Evolutionary conservation across 164 flowering plant genomes (phyloP).

Genomic region (Magnolia changhungtana): DNA sequence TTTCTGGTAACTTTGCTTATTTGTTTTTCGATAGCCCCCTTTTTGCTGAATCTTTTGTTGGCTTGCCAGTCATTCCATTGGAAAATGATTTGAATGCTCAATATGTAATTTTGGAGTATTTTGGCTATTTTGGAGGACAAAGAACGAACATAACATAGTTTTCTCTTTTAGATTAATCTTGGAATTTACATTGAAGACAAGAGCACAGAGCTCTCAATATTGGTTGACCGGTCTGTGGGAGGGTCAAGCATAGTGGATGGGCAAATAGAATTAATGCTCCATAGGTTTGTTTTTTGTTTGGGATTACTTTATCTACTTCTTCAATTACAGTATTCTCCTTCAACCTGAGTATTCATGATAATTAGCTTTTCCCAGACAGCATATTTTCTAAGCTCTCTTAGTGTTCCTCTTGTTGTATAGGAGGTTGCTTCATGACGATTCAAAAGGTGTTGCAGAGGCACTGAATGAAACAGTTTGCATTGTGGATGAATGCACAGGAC

Average conservation of each 20-base stretch:
- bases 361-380: neutral
- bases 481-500: conserved; percentile 57
- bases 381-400: neutral
- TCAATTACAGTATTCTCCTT: neutral
- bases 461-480: conserved; percentile 75
- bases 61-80: neutral
- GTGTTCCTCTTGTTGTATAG: conserved; percentile 24
- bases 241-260: conserved; percentile 89
- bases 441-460: conserved; percentile 89
- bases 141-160: neutral
- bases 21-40: neutral
- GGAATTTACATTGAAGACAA: conserved; percentile 71
- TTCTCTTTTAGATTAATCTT: conserved; percentile 69
- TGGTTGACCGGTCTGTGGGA: conserved; percentile 90
- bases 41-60: neutral
- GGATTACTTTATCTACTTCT: neutral
- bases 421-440: conserved; percentile 85
- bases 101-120: neutral
- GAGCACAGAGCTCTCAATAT: conserved; percentile 60
- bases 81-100: neutral
- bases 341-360: neutral
- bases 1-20: neutral
- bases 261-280: conserved; percentile 90
- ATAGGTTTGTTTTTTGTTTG: conserved; percentile 46
- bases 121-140: neutral